Conservation (phyloP, 768 basidiomycete species). For the Daedaleopsis nitida region DNA sequence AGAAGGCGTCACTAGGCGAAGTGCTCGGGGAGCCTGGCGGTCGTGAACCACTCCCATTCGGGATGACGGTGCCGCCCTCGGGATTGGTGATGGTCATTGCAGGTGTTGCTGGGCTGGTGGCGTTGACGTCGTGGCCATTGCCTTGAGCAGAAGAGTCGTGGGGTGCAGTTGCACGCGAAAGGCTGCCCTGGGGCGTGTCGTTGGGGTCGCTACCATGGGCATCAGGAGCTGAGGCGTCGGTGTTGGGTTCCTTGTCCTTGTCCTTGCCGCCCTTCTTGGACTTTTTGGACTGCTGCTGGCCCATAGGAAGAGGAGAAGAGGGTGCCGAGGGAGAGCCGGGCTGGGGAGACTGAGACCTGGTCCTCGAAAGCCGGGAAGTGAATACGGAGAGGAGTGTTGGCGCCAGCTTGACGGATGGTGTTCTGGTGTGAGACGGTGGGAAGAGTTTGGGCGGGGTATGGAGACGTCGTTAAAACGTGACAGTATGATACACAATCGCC, state of each 20-base stretch:
- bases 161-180: conserved; percentile 46
- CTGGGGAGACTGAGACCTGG: conserved; percentile 72
- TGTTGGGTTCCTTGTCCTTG: conserved; percentile 55
- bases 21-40: conserved; percentile 33
- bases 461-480: conserved; percentile 19
- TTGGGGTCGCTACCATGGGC: conserved; percentile 41
- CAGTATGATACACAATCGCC: conserved; percentile 17
- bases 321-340: conserved; percentile 47
- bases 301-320: conserved; percentile 58
- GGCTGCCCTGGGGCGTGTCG: conserved; percentile 42
- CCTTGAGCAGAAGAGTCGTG: conserved; percentile 41
- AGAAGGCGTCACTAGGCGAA: conserved; percentile 40
- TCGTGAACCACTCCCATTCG: conserved; percentile 44
- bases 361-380: conserved; percentile 69
- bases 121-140: conserved; percentile 36
- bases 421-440: conserved; percentile 8
- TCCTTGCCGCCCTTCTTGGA: conserved; percentile 71
- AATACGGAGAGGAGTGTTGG: conserved; percentile 79
- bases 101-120: conserved; percentile 36
- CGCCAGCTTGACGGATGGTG: conserved; percentile 62
- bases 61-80: conserved; percentile 34
- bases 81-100: conserved; percentile 37
- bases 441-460: conserved; percentile 8
- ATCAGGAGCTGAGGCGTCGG: conserved; percentile 39
- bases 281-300: conserved; percentile 86